These are phyloP conservation scores for Chalciporus piperatus DNA, from an alignment of 768 basidiomycete genomes.

Conservation along the genomic window DNA sequence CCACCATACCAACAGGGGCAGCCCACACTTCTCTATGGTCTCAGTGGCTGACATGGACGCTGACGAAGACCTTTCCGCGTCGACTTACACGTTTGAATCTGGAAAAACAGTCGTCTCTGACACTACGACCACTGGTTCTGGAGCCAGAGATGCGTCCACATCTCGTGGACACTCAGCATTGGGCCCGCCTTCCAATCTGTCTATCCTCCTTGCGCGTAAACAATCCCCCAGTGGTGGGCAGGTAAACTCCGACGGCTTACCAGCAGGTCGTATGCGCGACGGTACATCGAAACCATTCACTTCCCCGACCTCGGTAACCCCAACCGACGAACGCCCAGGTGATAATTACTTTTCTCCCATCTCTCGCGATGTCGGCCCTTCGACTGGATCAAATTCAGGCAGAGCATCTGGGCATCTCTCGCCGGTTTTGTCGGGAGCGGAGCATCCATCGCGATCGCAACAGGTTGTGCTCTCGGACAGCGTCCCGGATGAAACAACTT, in stretches of 20 bases:
- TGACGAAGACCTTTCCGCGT: slow-evolving; percentile 26
- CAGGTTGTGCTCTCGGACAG: background rate
- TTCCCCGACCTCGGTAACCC: slow-evolving; percentile 18
- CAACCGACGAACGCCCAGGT: slow-evolving; percentile 16
- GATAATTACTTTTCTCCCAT: slow-evolving; percentile 5
- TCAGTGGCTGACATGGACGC: slow-evolving; percentile 24
- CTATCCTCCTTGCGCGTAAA: slow-evolving; percentile 33
- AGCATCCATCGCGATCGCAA: background rate
- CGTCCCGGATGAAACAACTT: slow-evolving; percentile 17
- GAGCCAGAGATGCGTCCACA: slow-evolving; percentile 12
- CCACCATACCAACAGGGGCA: slow-evolving; percentile 19
- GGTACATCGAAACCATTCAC: slow-evolving; percentile 1
- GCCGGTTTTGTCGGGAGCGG: background rate
- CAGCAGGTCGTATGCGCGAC: background rate
- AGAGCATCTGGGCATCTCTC: background rate
- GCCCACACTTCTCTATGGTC: slow-evolving; percentile 22
- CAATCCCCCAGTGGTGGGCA: slow-evolving; percentile 1
- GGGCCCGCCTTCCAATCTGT: slow-evolving; percentile 33
- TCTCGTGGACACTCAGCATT: slow-evolving; percentile 23
- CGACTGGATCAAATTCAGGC: background rate
- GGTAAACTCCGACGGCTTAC: background rate
- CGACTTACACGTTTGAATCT: slow-evolving; percentile 30
- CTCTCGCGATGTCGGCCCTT: background rate
- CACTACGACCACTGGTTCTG: slow-evolving; percentile 4
- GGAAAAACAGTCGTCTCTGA: slow-evolving; percentile 7